Base-by-base conservation (phyloP, 768 basidiomycete genomes). In the Cystofilobasidium ferigula region DNA sequence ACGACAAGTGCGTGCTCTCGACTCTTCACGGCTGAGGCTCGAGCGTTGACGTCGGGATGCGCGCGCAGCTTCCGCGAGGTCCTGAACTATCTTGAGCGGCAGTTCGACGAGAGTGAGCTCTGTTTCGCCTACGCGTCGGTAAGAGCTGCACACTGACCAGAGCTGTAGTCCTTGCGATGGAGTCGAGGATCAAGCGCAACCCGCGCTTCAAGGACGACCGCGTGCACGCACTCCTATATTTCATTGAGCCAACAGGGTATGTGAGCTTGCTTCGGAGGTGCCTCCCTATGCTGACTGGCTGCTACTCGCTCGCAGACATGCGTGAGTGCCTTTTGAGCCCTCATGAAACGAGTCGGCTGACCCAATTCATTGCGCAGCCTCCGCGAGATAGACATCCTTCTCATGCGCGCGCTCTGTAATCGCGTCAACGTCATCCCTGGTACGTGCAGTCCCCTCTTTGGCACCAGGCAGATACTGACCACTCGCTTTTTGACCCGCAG, bases 151-250 rank as follows among this genome's bases (percentile, higher is more conserved):
- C 14, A 12, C 24, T 26, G 28, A 34, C 30, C 7, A 6, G 20
- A 13, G 48, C 34, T 35, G n/a, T 53, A 64, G 64, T 98, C 74
- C 81, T 99, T 70, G 93, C 95, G 4, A 93, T 98, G 76, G 95
- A 99, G 79, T 93, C 89, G 61, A 84, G 95, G 71, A 98, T 99
- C 79, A 98, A 93, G 80, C 93, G 95, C 82, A 97, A 97, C 78
- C 93, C 94, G 32, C 87, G 95, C 70, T 98, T 98, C 84, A 86
- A 92, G 75, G 95, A 99, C 77, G 95, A 97, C 80, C 83, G 95
- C 70, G 86, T 98, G 1, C 95, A 99, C 70, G 94, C 92, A 30
- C 80, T 98, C 64, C 82, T 99, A 63, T 99, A 99, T 80, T 99
- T 99, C 76, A 97, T 98, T 78, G 86, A 92, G 53, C 95, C 95